These are phyloP conservation scores for Metschnikowia bowlesiae DNA, from an alignment of 805 yeast genomes.

Conservation along the genomic window DNA sequence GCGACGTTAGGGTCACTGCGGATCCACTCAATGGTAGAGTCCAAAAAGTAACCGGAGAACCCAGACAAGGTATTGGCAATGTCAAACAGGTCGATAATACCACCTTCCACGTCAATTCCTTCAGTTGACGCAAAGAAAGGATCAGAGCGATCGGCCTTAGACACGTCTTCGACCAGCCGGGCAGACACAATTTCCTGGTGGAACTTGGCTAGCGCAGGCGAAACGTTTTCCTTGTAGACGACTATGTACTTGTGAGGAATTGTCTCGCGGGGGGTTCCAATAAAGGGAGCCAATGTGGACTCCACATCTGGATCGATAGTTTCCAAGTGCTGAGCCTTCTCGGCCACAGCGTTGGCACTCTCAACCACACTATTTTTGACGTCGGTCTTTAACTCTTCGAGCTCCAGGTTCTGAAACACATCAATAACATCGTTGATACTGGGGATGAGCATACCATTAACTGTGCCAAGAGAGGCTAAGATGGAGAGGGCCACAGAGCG, in stretches of 20 bases:
- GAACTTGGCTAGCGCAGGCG: conserved; percentile 50
- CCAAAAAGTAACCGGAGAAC: conserved; percentile 81
- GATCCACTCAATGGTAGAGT: conserved; percentile 67
- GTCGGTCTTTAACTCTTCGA: conserved; percentile 14
- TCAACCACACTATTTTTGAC: conserved; percentile 9
- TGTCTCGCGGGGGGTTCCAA: conserved; percentile 23
- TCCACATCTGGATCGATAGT: conserved; percentile 4
- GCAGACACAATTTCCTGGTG: conserved; percentile 60
- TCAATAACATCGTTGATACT: conserved; percentile 39
- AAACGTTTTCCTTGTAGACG: conserved; percentile 67
- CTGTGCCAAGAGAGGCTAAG: conserved; percentile 36
- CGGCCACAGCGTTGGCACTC: conserved; percentile 7
- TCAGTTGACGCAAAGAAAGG: conserved; percentile 12
- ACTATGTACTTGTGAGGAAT: conserved; percentile 79
- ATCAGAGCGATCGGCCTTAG: conserved; percentile 24
- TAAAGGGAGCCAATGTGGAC: conserved; percentile 14
- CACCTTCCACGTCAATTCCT: conserved; percentile 10
- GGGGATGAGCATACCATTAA: conserved; percentile 57
- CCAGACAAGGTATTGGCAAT: conserved; percentile 59
- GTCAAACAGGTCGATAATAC: conserved; percentile 44
- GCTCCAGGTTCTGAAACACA: conserved; percentile 24
- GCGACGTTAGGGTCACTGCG: conserved; percentile 60
- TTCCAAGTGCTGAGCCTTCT: conserved; percentile 9
- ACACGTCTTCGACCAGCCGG: conserved; percentile 44
- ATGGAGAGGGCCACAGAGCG: conserved; percentile 41